Base-by-base conservation (phyloP, 192 early-diverging fungal genomes). In the Mortierella claussenii region DNA sequence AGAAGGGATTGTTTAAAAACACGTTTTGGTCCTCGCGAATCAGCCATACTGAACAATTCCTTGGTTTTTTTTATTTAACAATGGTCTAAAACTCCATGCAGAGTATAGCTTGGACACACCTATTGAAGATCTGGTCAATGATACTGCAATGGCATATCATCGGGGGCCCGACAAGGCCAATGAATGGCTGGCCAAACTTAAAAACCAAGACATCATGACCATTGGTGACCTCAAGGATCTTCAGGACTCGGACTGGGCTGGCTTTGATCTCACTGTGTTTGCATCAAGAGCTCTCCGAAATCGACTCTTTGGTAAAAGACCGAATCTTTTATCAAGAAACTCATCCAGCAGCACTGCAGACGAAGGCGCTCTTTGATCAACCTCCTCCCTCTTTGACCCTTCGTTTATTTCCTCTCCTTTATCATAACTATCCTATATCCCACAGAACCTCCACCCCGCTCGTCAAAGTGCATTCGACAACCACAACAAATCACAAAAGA, bases 171-270 rank as follows among this genome's bases (percentile, higher is more conserved):
- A 94, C 33, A 93, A 93, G 60, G 88, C 88, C 10, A 82, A 84
- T 17, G 88, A 93, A 57, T 93, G 92, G 92, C 63, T 88, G 3
- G 60, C 67, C 5, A 89, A 87, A 60, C 78, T 93, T 13, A 85
- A 91, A 46, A 79, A 70, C 26, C 91, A 93, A 75, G 92, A 93
- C 73, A 85, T 93, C 48, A 88, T 91, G 90, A 91, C 90, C 0
- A 88, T 93, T 52, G 92, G 91, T 1, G 91, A 93, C 69, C 62
- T 93, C 61, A 83, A 88, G 48, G 88, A 88, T 51, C 59, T 93
- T 26, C 85, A 88, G 49, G 91, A 93, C 27, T 87, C 89, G 59
- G 92, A 93, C 58, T 93, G 91, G 91, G 71, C 80, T 6, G 89
- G 85, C 0, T 83, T 87, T 62, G 83, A 83, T 24, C 65, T 87